A percentile compares a stretch with the other conserved stretches of the same genome.
phyloP scores from a whole-genome alignment of 2,329 filamentous ascomycete species.

The Penicillium sp. region DNA sequence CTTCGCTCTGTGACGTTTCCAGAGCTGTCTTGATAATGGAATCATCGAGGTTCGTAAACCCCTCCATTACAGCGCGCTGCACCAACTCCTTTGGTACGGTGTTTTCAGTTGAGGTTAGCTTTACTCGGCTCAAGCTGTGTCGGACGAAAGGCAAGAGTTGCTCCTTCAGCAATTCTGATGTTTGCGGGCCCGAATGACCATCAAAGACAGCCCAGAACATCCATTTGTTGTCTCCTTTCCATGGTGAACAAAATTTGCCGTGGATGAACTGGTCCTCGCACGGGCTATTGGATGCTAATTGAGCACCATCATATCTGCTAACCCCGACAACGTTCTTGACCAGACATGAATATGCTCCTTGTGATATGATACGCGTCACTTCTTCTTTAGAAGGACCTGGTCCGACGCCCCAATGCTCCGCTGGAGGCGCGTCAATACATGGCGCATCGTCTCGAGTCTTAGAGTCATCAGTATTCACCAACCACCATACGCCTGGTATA shows the following conservation, averaged over 20 bases:
- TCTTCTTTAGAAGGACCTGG: constrained; percentile 18
- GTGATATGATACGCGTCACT: constrained; percentile 23
- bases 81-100: constrained; percentile 14
- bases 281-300: constrained; percentile 38
- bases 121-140: constrained; percentile 15
- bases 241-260: constrained; percentile 24
- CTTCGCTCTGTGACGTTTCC: constrained; percentile 15
- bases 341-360: constrained; percentile 22
- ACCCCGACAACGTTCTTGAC: constrained; percentile 22
- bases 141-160: constrained; percentile 24
- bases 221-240: constrained; percentile 26
- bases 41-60: constrained; percentile 26
- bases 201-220: constrained; percentile 42
- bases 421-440: constrained; percentile 13
- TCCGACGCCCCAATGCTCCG: constrained; percentile 9
- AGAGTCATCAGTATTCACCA: neutral
- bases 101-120: constrained; percentile 5
- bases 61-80: constrained; percentile 23
- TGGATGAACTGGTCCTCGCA: constrained; percentile 33
- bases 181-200: constrained; percentile 36
- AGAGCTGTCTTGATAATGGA: constrained; percentile 25
- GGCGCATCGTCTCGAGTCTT: constrained; percentile 17
- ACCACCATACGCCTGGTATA: constrained; percentile 22
- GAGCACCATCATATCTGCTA: constrained; percentile 26
- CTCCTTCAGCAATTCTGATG: constrained; percentile 23